A percentile compares a stretch with the other conserved stretches of the same genome.
Conservation (phyloP, 2,329 filamentous ascomycete species). For the Capronia coronata region DNA sequence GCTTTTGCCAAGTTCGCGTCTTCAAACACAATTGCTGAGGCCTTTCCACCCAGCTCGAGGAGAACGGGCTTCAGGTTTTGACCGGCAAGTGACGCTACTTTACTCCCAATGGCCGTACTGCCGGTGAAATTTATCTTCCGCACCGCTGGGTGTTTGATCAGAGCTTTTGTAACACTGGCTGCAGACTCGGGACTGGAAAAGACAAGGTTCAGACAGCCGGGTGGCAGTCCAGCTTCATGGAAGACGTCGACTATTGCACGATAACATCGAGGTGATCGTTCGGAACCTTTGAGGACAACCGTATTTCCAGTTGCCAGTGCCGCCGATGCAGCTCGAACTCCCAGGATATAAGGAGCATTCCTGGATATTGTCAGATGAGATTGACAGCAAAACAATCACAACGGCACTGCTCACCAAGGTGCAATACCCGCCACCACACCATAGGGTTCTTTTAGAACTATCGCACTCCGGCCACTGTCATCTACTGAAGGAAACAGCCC, state of each 20-base stretch:
- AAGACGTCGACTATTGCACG: conserved; percentile 58
- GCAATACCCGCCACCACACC: conserved; percentile 73
- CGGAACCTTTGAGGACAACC: conserved; percentile 63
- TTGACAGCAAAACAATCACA: too few relatives aligned
- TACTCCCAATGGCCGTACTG: conserved; percentile 63
- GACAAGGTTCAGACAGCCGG: conserved; percentile 66
- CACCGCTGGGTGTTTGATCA: conserved; percentile 61
- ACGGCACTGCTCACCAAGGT: conserved; percentile 63
- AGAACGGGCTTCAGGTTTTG: conserved; percentile 71
- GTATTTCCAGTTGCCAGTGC: conserved; percentile 55
- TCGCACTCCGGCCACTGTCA: conserved; percentile 49
- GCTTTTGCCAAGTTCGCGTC: conserved; percentile 71
- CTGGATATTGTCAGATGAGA: conserved; percentile 32
- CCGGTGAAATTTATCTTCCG: conserved; percentile 75
- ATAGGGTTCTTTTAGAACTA: conserved; percentile 67
- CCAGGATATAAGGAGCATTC: conserved; percentile 44
- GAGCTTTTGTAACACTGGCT: conserved; percentile 55
- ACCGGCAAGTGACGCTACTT: conserved; percentile 63
- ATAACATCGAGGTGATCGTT: conserved; percentile 57
- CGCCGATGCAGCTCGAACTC: conserved; percentile 27
- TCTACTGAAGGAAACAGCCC: neutral
- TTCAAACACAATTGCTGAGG: conserved; percentile 67
- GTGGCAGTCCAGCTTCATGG: conserved; percentile 67
- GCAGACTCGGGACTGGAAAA: conserved; percentile 56
- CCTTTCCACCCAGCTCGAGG: conserved; percentile 77